A percentile compares a stretch with the other conserved stretches of the same genome.
phyloP scores from a whole-genome alignment of 495 filamentous ascomycete species.

The Aspergillus haitiensis region DNA sequence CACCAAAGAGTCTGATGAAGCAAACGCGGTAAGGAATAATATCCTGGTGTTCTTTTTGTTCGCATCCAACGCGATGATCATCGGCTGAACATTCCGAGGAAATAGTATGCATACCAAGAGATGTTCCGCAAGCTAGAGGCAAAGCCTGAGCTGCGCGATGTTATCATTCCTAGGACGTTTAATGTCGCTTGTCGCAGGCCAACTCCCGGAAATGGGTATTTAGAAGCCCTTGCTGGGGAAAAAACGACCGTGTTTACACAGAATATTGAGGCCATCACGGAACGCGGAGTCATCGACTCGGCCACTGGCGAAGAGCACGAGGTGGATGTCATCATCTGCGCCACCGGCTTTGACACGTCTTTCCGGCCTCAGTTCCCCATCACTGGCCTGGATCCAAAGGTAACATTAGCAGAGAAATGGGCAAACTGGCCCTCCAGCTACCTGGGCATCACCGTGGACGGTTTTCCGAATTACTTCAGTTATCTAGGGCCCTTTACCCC shows the following conservation, averaged over 20 bases:
- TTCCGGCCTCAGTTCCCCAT: slow-evolving; percentile 38
- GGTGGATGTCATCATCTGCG: slow-evolving; percentile 37
- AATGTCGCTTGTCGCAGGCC: slow-evolving; percentile 45
- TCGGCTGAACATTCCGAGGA: neutral
- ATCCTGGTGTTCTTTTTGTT: neutral
- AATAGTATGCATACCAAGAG: neutral
- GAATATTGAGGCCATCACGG: slow-evolving; percentile 28
- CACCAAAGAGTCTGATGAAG: slow-evolving; percentile 12
- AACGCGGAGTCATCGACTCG: slow-evolving; percentile 32
- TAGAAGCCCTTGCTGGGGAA: slow-evolving; percentile 18
- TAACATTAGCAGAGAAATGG: slow-evolving; percentile 43
- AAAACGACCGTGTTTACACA: slow-evolving; percentile 18
- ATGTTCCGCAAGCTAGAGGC: slow-evolving; percentile 43
- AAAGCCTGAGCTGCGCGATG: slow-evolving; percentile 46
- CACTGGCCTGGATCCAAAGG: slow-evolving; percentile 36
- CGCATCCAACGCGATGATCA: no score
- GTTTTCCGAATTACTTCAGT: slow-evolving; percentile 58
- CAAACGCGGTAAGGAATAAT: slow-evolving; percentile 11
- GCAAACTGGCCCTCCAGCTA: slow-evolving; percentile 45
- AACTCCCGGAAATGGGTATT: slow-evolving; percentile 30
- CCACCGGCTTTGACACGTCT: slow-evolving; percentile 39
- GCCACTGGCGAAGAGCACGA: slow-evolving; percentile 32
- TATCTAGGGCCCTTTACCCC: slow-evolving; percentile 18
- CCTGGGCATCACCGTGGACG: slow-evolving; percentile 49
- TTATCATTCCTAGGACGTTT: slow-evolving; percentile 46